Base-by-base conservation (phyloP, 2,329 filamentous ascomycete genomes). In the Pseudonectria buxi region DNA sequence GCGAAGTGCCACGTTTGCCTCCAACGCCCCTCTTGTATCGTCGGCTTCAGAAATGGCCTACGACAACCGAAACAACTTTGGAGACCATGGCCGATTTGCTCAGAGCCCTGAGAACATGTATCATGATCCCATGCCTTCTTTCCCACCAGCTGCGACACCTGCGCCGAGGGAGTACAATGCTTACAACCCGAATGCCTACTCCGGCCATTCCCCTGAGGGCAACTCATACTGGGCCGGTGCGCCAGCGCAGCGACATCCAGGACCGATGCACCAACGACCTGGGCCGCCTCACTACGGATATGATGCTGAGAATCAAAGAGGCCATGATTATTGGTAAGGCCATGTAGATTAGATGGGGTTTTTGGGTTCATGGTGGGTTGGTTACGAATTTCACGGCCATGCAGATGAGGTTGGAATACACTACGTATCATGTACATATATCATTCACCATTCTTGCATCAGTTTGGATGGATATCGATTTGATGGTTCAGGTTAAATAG, bases 21-120 rank as follows among this genome's bases (percentile, higher is more conserved):
- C 81, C 1, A 62, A 61, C 22, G 66, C 65, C 7, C 76, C 83
- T 1, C 67, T 86, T 6, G 60, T 84, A 26, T 61, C 64, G 13
- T 68, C 74, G 40, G 78, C 79, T 6, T 69, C 71, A 24, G 69
- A 71, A 6, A 82, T 83, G 74, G 78, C 78, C 14, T 72, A 70
- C 50, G 54, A 53, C 18, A 9, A 22, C 1, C 61, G 62, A 18
- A 49, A 57, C 16, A 59, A 54, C 33, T 61, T 56, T 32, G 47
- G 31, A 2, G 32, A 44, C 15, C 37, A 53, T 46, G 24, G 46
- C 42, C 33, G 47, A 37, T 35, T 61, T 28, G 51, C 55, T 1
- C 52, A 56, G 32, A 59, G 53, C 28, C 61, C 57, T 10, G 47
- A 33, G 1, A 49, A 48, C 6, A 58, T 59, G 41, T 41, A 51